Conservation (phyloP, 345 rosid species). For the Combretum micranthum region DNA sequence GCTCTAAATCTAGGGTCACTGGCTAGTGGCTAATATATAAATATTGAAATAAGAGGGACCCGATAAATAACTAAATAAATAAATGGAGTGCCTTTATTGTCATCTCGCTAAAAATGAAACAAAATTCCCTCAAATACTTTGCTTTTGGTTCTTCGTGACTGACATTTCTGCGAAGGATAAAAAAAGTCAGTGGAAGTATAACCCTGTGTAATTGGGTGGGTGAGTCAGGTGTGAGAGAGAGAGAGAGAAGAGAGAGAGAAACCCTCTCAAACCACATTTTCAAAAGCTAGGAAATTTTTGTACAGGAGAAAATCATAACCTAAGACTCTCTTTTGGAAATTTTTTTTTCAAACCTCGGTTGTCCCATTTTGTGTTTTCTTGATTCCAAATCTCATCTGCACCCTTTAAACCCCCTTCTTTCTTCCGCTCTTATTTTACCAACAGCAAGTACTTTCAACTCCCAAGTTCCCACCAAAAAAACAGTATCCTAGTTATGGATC, state of each 20-base stretch:
- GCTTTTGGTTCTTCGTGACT: not conserved
- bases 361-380: conserved; percentile 36
- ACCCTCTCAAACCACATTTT: conserved; percentile 19
- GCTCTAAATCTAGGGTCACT: too few relatives aligned
- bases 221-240: not conserved
- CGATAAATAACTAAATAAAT: too few relatives aligned
- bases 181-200: not conserved
- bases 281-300: conserved; percentile 14
- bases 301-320: conserved; percentile 9
- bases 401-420: not conserved
- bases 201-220: too few relatives aligned
- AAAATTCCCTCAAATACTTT: conserved; percentile 16
- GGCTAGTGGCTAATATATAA: too few relatives aligned
- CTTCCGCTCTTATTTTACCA: not conserved
- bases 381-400: conserved; percentile 26
- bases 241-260: conserved; percentile 18
- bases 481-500: not conserved
- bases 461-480: not conserved
- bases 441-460: not conserved
- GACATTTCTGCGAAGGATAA: not conserved
- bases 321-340: conserved; percentile 28
- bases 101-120: not conserved
- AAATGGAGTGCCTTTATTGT: not conserved
- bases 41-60: too few relatives aligned
- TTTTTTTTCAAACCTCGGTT: conserved; percentile 27